These are phyloP conservation scores for Talaromyces albobiverticillius DNA, from an alignment of 2,329 filamentous ascomycete genomes.

Conservation along the genomic window DNA sequence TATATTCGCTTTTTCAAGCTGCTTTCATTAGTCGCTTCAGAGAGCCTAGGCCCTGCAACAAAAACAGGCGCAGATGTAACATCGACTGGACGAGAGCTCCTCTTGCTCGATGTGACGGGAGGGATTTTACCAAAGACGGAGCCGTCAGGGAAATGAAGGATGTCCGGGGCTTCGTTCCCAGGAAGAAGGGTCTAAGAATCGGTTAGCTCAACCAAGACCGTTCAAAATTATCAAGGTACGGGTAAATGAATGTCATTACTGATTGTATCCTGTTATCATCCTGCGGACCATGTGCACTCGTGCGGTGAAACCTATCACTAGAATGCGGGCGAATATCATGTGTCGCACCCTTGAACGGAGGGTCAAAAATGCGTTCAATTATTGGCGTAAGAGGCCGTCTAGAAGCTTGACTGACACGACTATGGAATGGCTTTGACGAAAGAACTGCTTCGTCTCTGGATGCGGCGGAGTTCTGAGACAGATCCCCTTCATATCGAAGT, in stretches of 20 bases:
- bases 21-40: constrained; percentile 14
- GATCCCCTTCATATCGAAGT: background rate
- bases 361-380: background rate
- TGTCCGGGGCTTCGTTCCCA: constrained; percentile 20
- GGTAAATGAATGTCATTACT: constrained; percentile 4
- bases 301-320: constrained; percentile 1
- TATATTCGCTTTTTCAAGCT: constrained; percentile 18
- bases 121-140: constrained; percentile 22
- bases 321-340: constrained; percentile 6
- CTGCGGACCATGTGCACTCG: background rate
- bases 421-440: background rate
- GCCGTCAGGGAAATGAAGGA: constrained; percentile 22
- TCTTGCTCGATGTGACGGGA: constrained; percentile 19
- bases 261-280: background rate
- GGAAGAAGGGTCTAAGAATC: constrained; percentile 20
- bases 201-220: constrained; percentile 15
- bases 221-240: background rate
- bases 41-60: constrained; percentile 27
- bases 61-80: constrained; percentile 29
- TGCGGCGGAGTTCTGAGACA: background rate
- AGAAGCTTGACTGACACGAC: background rate
- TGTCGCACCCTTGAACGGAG: background rate
- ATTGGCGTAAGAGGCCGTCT: constrained; percentile 5
- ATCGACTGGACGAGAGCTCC: constrained; percentile 17
- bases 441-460: background rate